Percentiles rank a stretch among this genome's conserved stretches.
Conservation (phyloP, 2,329 filamentous ascomycete genomes). For the Sarocladiaceae sp. region DNA sequence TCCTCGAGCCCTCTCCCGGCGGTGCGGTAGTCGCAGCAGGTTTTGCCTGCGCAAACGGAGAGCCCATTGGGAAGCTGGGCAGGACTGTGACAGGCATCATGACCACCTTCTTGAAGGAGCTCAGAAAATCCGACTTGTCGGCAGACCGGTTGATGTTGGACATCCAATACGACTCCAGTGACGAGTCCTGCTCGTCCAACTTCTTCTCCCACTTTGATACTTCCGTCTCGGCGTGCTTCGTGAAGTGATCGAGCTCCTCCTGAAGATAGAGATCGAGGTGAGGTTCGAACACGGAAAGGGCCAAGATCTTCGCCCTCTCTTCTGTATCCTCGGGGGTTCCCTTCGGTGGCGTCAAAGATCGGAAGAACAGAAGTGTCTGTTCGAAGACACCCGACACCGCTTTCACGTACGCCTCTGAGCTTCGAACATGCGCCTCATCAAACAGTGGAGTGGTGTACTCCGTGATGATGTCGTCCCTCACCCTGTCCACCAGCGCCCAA, state of each 20-base stretch:
- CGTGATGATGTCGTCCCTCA: slow-evolving; percentile 76
- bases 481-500: slow-evolving; percentile 71
- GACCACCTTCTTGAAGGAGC: slow-evolving; percentile 95
- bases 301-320: slow-evolving; percentile 59
- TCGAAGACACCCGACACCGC: slow-evolving; percentile 84
- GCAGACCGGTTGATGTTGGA: slow-evolving; percentile 88
- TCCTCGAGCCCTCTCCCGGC: slow-evolving; percentile 20
- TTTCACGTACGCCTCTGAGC: slow-evolving; percentile 72
- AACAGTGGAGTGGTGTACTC: slow-evolving; percentile 83
- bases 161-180: slow-evolving; percentile 92
- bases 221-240: slow-evolving; percentile 65
- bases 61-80: slow-evolving; percentile 57
- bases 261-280: slow-evolving; percentile 91
- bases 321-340: slow-evolving; percentile 48
- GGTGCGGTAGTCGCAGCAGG: slow-evolving; percentile 14
- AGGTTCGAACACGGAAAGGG: slow-evolving; percentile 74
- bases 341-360: slow-evolving; percentile 61
- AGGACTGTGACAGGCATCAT: slow-evolving; percentile 97
- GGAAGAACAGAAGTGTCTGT: slow-evolving; percentile 72
- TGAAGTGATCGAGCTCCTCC: slow-evolving; percentile 85
- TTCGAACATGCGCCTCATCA: slow-evolving; percentile 75
- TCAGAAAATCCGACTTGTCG: slow-evolving; percentile 93
- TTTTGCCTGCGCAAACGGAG: slow-evolving; percentile 47
- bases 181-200: slow-evolving; percentile 82
- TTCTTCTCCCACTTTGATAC: slow-evolving; percentile 88